phyloP scores from a whole-genome alignment of 2,329 filamentous ascomycete genomes.

The Aureobasidium sp. region DNA sequence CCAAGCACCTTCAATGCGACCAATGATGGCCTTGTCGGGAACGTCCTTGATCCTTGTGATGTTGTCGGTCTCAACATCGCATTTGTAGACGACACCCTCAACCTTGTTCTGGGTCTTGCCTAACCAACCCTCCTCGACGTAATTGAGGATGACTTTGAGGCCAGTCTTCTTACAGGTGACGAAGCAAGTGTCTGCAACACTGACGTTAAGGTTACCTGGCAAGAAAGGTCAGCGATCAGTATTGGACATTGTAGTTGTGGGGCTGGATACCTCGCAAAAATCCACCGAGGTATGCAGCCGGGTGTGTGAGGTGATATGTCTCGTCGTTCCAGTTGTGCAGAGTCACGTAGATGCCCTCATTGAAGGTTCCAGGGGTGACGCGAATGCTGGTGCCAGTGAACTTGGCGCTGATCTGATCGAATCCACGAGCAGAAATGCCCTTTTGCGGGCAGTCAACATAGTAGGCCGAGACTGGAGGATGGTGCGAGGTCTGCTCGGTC shows the following conservation, averaged over 20 bases:
- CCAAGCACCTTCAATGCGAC: slow-evolving; percentile 79
- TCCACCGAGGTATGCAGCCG: slow-evolving; percentile 84
- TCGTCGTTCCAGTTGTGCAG: slow-evolving; percentile 74
- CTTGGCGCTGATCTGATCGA: slow-evolving; percentile 93
- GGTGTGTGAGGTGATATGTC: slow-evolving; percentile 91
- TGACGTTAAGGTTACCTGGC: slow-evolving; percentile 69
- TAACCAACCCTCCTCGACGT: slow-evolving; percentile 91
- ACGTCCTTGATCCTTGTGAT: slow-evolving; percentile 78
- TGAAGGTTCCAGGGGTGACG: slow-evolving; percentile 85
- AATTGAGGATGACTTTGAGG: slow-evolving; percentile 86
- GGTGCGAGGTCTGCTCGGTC: slow-evolving; percentile 96
- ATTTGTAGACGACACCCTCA: slow-evolving; percentile 77
- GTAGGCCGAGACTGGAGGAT: slow-evolving; percentile 94
- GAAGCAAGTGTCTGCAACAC: slow-evolving; percentile 82
- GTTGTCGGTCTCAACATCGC: slow-evolving; percentile 73
- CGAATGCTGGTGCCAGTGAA: slow-evolving; percentile 94
- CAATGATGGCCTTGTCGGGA: slow-evolving; percentile 74
- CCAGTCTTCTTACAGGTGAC: slow-evolving; percentile 84
- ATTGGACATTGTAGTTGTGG: too few species aligned
- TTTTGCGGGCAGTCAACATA: slow-evolving; percentile 88
- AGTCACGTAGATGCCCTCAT: slow-evolving; percentile 90
- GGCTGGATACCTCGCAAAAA: slow-evolving; percentile 58
- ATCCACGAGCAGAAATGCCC: slow-evolving; percentile 79
- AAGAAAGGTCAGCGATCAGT: background rate
- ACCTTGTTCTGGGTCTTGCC: slow-evolving; percentile 87